Conservation (phyloP, 2,329 filamentous ascomycete genomes). For the Claviceps pazoutovae region DNA sequence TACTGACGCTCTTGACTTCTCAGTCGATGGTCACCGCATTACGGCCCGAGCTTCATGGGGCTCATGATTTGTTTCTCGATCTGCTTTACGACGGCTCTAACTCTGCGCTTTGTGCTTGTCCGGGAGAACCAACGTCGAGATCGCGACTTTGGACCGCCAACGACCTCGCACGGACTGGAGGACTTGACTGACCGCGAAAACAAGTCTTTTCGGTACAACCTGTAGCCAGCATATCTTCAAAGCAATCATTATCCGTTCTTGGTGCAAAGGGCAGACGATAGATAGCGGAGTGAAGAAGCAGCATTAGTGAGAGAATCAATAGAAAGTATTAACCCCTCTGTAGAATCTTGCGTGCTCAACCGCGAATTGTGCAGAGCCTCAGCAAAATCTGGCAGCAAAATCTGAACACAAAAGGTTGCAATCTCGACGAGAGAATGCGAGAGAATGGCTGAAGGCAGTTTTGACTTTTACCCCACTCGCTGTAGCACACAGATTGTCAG, state of each 20-base stretch:
- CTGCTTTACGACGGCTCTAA: constrained; percentile 17
- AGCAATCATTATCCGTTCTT: neutral
- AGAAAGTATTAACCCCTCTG: neutral
- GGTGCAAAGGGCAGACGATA: neutral
- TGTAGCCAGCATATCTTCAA: neutral
- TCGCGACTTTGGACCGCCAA: constrained; percentile 15
- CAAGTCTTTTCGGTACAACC: constrained; percentile 10
- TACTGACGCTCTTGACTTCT: neutral
- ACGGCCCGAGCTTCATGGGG: constrained; percentile 17
- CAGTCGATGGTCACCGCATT: constrained; percentile 17
- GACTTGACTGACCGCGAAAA: constrained; percentile 22
- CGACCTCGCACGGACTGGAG: constrained; percentile 22
- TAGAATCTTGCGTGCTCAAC: neutral
- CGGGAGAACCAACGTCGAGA: constrained; percentile 18
- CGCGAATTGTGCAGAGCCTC: neutral
- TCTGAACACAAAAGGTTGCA: neutral
- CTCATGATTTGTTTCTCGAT: constrained; percentile 19
- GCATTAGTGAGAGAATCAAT: neutral
- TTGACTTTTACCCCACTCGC: too few species aligned
- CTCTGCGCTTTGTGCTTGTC: constrained; percentile 14
- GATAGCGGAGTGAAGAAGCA: neutral
- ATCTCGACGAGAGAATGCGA: too few species aligned
- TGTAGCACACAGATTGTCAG: too few species aligned
- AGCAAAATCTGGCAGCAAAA: neutral
- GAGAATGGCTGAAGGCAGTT: too few species aligned